Evolutionary conservation across 2,329 filamentous ascomycete genomes (phyloP), one percentile per base, ranked within the genome.

Genomic region (Orbilia ellipsospora): DNA sequence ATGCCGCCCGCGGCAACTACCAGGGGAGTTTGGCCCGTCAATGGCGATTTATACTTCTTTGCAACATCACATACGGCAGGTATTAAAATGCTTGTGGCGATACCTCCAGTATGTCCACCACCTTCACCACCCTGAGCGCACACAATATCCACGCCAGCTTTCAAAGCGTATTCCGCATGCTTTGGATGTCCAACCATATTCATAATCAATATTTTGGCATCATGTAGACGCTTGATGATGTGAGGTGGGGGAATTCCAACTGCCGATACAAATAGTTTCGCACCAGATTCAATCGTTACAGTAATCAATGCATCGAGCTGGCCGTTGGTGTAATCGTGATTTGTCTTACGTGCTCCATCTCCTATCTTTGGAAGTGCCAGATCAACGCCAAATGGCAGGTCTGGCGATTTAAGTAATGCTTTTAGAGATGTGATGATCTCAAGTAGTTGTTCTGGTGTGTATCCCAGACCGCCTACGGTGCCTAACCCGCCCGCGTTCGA

Each of bases 161-260:
- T 88, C 2, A 98, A 85, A 1, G 94, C 94, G 84, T 97, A 97
- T 81, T 90, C 88, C 0, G 94, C 94, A 82, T 98, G 94, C 81
- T 91, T 93, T 1, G 94, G 94, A 80, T 94, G 92, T 0, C 94
- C 94, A 18, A 97, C 93, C 94, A 97, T 97, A 82, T 97, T 97
- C 93, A 97, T 97, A 42, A 97, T 86, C 73, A 96, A 81, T 48
- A 98, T 91, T 0, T 91, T 92, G 0, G 91, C 90, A 7, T 86
- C 86, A 81, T 98, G 94, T 52, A 98, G 85, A 54, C 89, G 84
- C 78, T 92, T 89, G 69, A 97, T 90, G 3, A 94, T 88, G 69
- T 85, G 82, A 54, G 85, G 84, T 0, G 94, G 92, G 15, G 94
- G 94, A 20, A 97, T 90, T 7, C 94, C 94, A 0, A 97, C 93